Base-by-base conservation (phyloP, 73 alveolate species). In the Paramecium tetraurelia region DNA sequence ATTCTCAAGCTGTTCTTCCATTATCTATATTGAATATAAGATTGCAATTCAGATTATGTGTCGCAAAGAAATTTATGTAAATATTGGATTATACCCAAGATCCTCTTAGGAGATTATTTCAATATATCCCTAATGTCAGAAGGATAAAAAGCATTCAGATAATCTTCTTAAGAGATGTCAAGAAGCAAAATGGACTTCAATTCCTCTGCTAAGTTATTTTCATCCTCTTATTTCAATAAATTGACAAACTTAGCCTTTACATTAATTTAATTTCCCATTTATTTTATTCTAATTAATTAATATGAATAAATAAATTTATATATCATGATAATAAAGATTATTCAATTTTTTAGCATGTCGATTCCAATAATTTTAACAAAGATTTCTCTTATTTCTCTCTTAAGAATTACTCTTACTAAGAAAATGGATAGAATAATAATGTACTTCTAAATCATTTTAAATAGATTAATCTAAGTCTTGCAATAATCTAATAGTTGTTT, bases 381-480 rank as follows among this genome's bases (percentile, higher is more conserved):
- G 90, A 80, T 44, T 80, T 80, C 90, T 80, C 90, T 48, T 80
- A n/a, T 80, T 41, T 80, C 10, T 80, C 90, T 80, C 90, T 80
- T 44, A 6, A 46, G 4, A 80, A 21, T 80, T 80, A 35, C 29
- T 80, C 90, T 41, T 80, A 43, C 90, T 80, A 80, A 44, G 24
- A 44, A 5, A 22, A 44, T 41, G 7, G 21, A 14, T 14, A 68
- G 12, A 21, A 31, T 68, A 68, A 14, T 9, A 22, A 5, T 11
- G 3, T 80, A 80, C 90, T 35, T 80, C 90, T 41, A 80, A 40
- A 46, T 80, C 90, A 80, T 80, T 80, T 80, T 80, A 80, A 6
- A 80, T 80, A 22, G 90, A 80, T 80, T 31, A 80, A 44, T 80
- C 90, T 80, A 80, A 80, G 18, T 80, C 90, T 80, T 80, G 7